These are phyloP conservation scores for Aciculosporium take DNA, from an alignment of 2,329 filamentous ascomycete genomes.

Conservation along the genomic window DNA sequence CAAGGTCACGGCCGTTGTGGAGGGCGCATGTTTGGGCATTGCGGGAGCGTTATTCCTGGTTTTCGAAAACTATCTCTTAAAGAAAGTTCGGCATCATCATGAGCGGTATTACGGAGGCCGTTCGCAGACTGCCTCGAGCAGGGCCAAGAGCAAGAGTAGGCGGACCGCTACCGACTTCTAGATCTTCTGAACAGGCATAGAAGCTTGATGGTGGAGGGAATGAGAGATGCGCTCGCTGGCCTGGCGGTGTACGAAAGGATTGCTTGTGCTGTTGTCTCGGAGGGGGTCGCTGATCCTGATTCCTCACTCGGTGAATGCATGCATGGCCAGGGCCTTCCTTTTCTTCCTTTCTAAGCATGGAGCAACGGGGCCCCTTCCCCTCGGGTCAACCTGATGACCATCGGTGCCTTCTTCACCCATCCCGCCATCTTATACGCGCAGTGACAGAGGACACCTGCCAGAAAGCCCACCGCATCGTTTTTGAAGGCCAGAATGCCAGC, in stretches of 20 bases:
- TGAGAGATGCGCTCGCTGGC: background rate
- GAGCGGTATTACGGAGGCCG: slow-evolving; percentile 11
- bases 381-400: background rate
- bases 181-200: background rate
- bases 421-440: slow-evolving; percentile 44
- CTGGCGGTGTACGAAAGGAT: no score
- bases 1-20: slow-evolving; percentile 21
- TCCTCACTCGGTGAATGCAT: no score
- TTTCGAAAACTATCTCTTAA: slow-evolving; percentile 18
- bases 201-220: background rate
- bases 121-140: background rate
- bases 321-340: background rate
- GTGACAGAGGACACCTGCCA: slow-evolving; percentile 69
- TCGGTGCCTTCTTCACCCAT: slow-evolving; percentile 25
- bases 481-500: slow-evolving; percentile 71
- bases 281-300: background rate
- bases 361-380: slow-evolving; percentile 19
- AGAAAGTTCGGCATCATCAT: slow-evolving; percentile 17
- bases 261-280: background rate
- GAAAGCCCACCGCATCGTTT: slow-evolving; percentile 80
- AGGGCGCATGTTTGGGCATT: slow-evolving; percentile 15
- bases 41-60: slow-evolving; percentile 16
- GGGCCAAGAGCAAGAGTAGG: background rate
- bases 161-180: background rate
- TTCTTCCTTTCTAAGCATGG: slow-evolving; percentile 6